phyloP scores from a whole-genome alignment of 2,329 filamentous ascomycete genomes.

The Gliomastix tumulicola region DNA sequence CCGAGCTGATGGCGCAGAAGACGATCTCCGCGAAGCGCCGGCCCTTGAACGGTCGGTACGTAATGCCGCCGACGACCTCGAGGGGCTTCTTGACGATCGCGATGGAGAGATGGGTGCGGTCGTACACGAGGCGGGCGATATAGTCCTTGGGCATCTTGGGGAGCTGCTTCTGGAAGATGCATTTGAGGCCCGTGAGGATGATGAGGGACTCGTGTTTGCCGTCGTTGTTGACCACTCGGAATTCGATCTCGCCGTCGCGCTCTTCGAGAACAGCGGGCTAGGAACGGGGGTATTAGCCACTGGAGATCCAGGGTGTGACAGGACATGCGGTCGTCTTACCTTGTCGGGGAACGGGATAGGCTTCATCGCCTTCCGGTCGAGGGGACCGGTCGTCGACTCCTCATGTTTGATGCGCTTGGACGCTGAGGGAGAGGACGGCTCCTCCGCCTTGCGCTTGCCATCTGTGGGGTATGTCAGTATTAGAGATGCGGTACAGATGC shows the following conservation, averaged over 20 bases:
- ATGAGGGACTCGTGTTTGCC: slow-evolving; percentile 81
- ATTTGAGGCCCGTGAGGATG: slow-evolving; percentile 91
- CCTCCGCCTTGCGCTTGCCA: slow-evolving; percentile 67
- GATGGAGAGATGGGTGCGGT: slow-evolving; percentile 91
- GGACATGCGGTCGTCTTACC: slow-evolving; percentile 32
- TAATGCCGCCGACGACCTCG: slow-evolving; percentile 94
- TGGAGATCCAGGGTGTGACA: neutral
- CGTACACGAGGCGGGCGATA: slow-evolving; percentile 94
- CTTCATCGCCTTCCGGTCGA: slow-evolving; percentile 44
- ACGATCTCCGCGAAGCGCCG: slow-evolving; percentile 96
- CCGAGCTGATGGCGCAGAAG: slow-evolving; percentile 94
- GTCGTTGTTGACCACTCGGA: slow-evolving; percentile 97
- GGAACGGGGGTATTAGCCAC: neutral
- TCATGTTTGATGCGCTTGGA: slow-evolving; percentile 58
- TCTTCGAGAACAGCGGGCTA: slow-evolving; percentile 89
- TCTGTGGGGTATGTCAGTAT: slow-evolving; percentile 21
- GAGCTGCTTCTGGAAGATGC: slow-evolving; percentile 96
- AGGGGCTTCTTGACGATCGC: slow-evolving; percentile 96
- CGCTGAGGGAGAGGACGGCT: slow-evolving; percentile 53
- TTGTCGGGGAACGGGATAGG: slow-evolving; percentile 87
- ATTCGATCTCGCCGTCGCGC: slow-evolving; percentile 89
- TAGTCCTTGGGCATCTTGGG: slow-evolving; percentile 99
- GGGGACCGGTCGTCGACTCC: slow-evolving; percentile 11
- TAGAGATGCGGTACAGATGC: neutral
- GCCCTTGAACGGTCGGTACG: slow-evolving; percentile 88